Base-by-base conservation (phyloP, 202 grass and related monocot genomes). In the Zizania palustris region DNA sequence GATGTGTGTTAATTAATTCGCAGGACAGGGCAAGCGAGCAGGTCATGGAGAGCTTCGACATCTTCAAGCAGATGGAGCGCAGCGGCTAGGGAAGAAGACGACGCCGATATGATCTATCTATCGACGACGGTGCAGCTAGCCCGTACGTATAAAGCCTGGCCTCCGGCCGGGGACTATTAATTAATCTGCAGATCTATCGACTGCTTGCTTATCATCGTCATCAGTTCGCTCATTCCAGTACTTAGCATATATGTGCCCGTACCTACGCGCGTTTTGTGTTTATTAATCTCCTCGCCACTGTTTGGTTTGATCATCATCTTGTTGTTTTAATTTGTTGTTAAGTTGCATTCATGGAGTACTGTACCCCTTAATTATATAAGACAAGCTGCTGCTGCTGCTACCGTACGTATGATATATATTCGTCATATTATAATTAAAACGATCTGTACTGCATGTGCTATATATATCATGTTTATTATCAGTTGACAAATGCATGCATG, bases 11-110 rank as follows among this genome's bases (percentile, higher is more conserved):
- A 0, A 54, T 54, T 54, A 16, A 19, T 54, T 14, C 74, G 19
- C 80, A 97, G 91, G 94, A 92, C 84, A 88, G 91, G 54, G 73
- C 71, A 44, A 91, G 68, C 69, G 84, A 76, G 65, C 88, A 87
- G 38, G 89, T 65, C 51, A 57, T 89, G 33, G 88, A 97, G 81
- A 88, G 86, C 72, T 93, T 93, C 65, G 90, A 93, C 72, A 86
- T 93, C 78, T 93, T 93, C 91, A 91, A 90, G 86, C 91, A 91
- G 75, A 82, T 90, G 59, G 88, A 97, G 63, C 78, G 80, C 75
- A 93, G 78, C 85, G 82, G 62, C 77, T 91, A 93, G 83, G 57
- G 9, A 42, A 21, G 14, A 22, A 21, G 14, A 22, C 33, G 67
- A 62, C 22, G 15, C 28, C 28, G 28, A 28, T 28, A 28, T 28